A percentile compares a stretch with the other conserved stretches of the same genome.
phyloP scores from a whole-genome alignment of 176 grass and related monocot genomes.

The Paspalum vaginatum region DNA sequence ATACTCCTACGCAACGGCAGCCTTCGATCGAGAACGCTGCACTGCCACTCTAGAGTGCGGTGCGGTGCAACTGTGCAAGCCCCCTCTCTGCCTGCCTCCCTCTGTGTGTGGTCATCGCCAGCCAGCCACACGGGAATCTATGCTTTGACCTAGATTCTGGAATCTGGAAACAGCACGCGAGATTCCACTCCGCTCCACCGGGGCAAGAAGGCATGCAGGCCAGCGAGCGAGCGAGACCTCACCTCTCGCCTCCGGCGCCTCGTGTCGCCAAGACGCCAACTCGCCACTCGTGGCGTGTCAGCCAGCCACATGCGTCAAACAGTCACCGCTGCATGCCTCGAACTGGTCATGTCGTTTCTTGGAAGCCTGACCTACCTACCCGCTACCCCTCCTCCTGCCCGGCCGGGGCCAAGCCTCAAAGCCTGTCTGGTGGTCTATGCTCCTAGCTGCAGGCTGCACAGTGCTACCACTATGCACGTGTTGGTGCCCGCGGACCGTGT shows the following conservation, averaged over 20 bases:
- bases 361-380: neutral
- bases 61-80: neutral
- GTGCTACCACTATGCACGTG: neutral
- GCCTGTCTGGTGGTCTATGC: too few relatives aligned
- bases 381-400: too few relatives aligned
- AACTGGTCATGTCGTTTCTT: conserved; percentile 28
- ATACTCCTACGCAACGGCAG: too few relatives aligned
- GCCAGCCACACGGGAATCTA: conserved; percentile 24
- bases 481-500: neutral
- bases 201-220: neutral
- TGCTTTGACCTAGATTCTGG: conserved; percentile 52
- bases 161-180: conserved; percentile 38
- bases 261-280: neutral
- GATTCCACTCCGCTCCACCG: conserved; percentile 35
- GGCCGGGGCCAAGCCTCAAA: neutral
- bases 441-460: neutral
- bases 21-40: neutral
- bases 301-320: conserved; percentile 26
- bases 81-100: neutral
- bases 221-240: too few relatives aligned
- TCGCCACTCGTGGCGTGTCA: conserved; percentile 19
- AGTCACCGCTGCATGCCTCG: neutral
- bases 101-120: neutral
- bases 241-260: neutral
- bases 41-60: too few relatives aligned